These are phyloP conservation scores for Penicillium sp. DNA, from an alignment of 2,329 filamentous ascomycete species.

Conservation along the genomic window DNA sequence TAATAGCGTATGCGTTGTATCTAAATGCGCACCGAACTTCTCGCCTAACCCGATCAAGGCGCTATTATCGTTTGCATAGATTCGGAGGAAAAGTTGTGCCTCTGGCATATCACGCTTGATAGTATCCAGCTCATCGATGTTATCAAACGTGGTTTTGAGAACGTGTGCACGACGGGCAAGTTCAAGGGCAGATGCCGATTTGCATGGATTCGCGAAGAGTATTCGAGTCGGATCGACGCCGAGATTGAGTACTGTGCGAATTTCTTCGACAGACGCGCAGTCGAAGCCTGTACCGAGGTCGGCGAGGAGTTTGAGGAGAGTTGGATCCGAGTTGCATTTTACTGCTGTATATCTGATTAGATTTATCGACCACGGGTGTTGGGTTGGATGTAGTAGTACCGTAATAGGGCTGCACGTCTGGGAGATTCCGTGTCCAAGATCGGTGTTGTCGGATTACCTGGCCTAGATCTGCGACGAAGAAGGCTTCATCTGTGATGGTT, in stretches of 20 bases:
- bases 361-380: too few species aligned
- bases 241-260: slow-evolving; percentile 17
- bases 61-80: slow-evolving; percentile 16
- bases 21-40: slow-evolving; percentile 22
- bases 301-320: slow-evolving; percentile 20
- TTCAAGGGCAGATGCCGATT: slow-evolving; percentile 15
- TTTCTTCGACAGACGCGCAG: slow-evolving; percentile 26
- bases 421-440: slow-evolving; percentile 15
- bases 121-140: slow-evolving; percentile 25
- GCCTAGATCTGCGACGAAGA: slow-evolving; percentile 21
- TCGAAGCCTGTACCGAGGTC: slow-evolving; percentile 24
- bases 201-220: slow-evolving; percentile 28
- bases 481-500: slow-evolving; percentile 21
- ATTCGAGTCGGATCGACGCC: slow-evolving; percentile 23
- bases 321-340: slow-evolving; percentile 28
- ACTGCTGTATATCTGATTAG: slow-evolving; percentile 20
- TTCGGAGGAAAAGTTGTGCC: slow-evolving; percentile 21
- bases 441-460: slow-evolving; percentile 16
- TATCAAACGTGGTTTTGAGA: slow-evolving; percentile 25
- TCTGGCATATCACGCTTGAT: slow-evolving; percentile 18
- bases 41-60: slow-evolving; percentile 14
- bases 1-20: slow-evolving; percentile 15
- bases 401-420: slow-evolving; percentile 19
- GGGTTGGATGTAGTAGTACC: too few species aligned
- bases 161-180: slow-evolving; percentile 18